Conservation (phyloP, 345 rosid genomes). For the Citrus inodora region DNA sequence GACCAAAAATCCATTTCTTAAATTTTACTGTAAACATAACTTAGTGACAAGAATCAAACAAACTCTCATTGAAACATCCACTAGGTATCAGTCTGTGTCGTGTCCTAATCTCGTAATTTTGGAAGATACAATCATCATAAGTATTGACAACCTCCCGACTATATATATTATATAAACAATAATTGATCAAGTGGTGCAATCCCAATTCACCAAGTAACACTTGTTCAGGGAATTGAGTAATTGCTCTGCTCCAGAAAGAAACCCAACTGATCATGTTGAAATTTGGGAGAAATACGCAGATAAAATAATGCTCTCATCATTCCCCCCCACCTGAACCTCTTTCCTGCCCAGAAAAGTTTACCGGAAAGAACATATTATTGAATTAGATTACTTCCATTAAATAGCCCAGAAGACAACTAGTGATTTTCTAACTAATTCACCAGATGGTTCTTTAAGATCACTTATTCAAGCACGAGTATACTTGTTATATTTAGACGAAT, state of each 20-base stretch:
- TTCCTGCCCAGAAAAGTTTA: conserved; percentile 50
- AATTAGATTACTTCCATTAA: background rate
- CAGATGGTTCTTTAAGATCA: conserved; percentile 1
- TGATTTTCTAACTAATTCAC: background rate
- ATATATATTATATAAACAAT: too few relatives aligned
- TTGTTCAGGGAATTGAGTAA: background rate
- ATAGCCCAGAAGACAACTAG: background rate
- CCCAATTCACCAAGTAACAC: background rate
- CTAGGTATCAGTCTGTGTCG: background rate
- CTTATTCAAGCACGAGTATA: background rate
- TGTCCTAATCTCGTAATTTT: background rate
- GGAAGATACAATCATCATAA: background rate
- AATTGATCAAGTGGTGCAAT: background rate
- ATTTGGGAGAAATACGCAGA: conserved; percentile 50
- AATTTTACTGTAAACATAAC: background rate
- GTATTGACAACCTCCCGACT: background rate
- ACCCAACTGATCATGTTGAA: conserved; percentile 11
- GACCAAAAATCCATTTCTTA: background rate
- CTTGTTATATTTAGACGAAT: background rate
- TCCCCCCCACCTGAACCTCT: conserved; percentile 46
- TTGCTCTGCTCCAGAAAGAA: background rate
- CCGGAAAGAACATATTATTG: background rate
- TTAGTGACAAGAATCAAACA: background rate
- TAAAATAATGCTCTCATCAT: conserved; percentile 43
- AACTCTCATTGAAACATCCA: background rate